Percentiles rank a stretch among this genome's conserved stretches.
Conservation (phyloP, 768 basidiomycete species). For the Lentinula detonsa region DNA sequence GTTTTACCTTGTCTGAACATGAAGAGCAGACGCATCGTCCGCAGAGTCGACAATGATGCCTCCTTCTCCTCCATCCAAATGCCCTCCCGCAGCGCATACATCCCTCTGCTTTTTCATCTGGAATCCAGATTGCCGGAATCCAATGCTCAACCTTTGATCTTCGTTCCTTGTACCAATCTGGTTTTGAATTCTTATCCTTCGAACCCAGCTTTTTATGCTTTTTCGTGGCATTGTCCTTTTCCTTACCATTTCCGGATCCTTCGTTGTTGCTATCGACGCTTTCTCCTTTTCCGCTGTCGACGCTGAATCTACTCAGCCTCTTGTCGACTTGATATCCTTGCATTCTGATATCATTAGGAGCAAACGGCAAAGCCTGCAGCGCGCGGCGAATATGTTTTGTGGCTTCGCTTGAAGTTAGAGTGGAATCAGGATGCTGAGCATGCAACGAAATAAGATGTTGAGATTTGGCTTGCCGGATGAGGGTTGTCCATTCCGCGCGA, state of each 20-base stretch:
- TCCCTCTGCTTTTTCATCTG: conserved; percentile 72
- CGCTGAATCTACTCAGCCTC: background rate
- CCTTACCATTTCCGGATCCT: background rate
- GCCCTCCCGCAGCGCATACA: conserved; percentile 81
- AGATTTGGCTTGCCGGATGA: conserved; percentile 65
- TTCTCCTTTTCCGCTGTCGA: background rate
- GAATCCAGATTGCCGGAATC: conserved; percentile 90
- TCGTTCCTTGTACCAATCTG: conserved; percentile 22
- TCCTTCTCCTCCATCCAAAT: conserved; percentile 74
- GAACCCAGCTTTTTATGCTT: background rate
- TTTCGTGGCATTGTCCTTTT: background rate
- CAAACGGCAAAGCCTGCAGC: conserved; percentile 68
- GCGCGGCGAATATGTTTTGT: conserved; percentile 70
- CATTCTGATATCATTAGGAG: conserved; percentile 44
- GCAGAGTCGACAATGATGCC: conserved; percentile 86
- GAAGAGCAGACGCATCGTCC: conserved; percentile 80
- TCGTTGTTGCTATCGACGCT: background rate
- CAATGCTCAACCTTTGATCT: conserved; percentile 69
- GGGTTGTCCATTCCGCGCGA: conserved; percentile 58
- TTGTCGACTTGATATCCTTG: background rate
- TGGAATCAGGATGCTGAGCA: conserved; percentile 71
- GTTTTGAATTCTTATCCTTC: conserved; percentile 14
- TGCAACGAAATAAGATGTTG: conserved; percentile 67
- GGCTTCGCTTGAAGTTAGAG: conserved; percentile 71
- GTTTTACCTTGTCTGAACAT: conserved; percentile 72